Evolutionary conservation across 164 flowering plant genomes (phyloP), one percentile per base, ranked within the genome.

Genomic region (Umbilicus rupestris): DNA sequence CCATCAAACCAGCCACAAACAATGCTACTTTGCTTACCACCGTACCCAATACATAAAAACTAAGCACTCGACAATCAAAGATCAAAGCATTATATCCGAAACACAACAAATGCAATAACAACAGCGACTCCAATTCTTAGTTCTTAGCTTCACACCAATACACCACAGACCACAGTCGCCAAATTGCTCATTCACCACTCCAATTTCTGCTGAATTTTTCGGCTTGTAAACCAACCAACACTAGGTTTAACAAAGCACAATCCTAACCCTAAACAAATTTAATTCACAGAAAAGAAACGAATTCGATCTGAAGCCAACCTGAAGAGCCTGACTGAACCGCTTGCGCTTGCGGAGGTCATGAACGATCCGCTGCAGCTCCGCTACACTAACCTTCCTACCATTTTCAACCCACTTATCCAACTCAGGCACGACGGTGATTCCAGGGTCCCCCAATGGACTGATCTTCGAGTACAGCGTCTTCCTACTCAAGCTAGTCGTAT

Each of bases 281-380:
- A 7, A 28, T 47, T 29, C 10, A 22, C 0, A 65, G n/a, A 24
- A 12, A 31, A 20, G 22, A 9, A 9, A 35, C 63, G 17, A 29
- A 73, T 28, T 3, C 16, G 12, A 29, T 64, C 29, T 37, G 45
- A 55, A 3, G 28, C 20, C n/a, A 65, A 90, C 96, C 93, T 89
- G 79, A 1, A 92, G 85, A n/a, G 96, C 98, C 3, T 92, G 96
- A 33, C 71, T 8, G 76, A 69, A 85, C 7, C 95, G 81, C 68
- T 68, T 82, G 66, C 88, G 91, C 76, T 77, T 79, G 50, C 96
- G 87, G 22, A 92, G 85, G 49, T 86, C 91, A 33, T 52, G 81
- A 72, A 92, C 47, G 59, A 92, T 79, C 62, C 84, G 86, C 17
- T 72, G 71, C n/a, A 92, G 80, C 78, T 87, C 88, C 0, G 73